Evolutionary conservation across 495 filamentous ascomycete species (phyloP), one percentile per base, ranked within the genome.

Genomic region (Aspergillus nidulans): DNA sequence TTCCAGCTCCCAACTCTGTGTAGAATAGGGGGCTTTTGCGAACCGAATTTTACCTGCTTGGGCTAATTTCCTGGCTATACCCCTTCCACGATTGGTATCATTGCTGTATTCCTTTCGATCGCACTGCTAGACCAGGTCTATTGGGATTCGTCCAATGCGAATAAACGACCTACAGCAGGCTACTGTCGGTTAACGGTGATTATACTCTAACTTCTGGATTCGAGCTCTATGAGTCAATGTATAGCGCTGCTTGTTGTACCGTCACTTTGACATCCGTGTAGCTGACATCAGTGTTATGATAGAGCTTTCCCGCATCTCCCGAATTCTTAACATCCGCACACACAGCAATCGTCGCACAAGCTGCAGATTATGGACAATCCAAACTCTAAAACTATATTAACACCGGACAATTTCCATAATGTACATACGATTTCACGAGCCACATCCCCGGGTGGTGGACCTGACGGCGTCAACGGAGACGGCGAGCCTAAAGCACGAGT

Each of bases 361-460:
- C 46, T 49, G 46, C 53, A 56, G 61, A 71, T 57, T 50, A 77
- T 77, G 74, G 74, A 76, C 58, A 59, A 67, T 53, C 61, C 72
- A 36, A 54, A 56, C 50, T 54, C 61, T 56, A 69, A 74, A 64
- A 61, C 69, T 40, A 73, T 77, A 46, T 62, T 75, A 26, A 75
- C 74, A 26, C 69, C 73, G 24, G 71, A 76, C 21, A 78, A 81
- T 46, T 74, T 77, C 26, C 63, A 71, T 41, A 72, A 77, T 75
- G 73, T 58, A 48, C 68, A 73, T 50, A 79, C 81, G 56, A 71
- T 81, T 41, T 86, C 84, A 44, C 76, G 85, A 56, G 84, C 82
- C 32, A 85, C 85, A 38, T 85, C 84, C 13, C 86, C 86, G 21
- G 86, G 85, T 56, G 82, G 77, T 57, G 82, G 83, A 53, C 80